These are phyloP conservation scores for Codiaeum variegatum DNA, from an alignment of 441 rosid species.

Conservation along the genomic window DNA sequence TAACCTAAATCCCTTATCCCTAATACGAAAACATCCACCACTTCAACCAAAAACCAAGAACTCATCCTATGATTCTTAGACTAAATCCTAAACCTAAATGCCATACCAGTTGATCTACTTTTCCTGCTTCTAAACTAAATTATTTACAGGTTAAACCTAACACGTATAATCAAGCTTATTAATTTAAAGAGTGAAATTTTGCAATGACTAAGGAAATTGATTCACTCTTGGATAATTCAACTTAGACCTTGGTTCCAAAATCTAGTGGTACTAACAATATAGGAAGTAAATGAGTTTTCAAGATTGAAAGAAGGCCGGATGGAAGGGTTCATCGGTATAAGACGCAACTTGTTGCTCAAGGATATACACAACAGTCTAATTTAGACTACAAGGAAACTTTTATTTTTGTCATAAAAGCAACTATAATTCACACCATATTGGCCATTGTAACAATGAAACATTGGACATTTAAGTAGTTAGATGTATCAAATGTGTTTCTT, in stretches of 20 bases:
- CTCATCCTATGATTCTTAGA: too few relatives aligned
- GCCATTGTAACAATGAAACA: background rate
- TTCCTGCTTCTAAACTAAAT: too few relatives aligned
- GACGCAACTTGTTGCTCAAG: background rate
- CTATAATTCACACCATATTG: background rate
- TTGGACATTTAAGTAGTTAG: background rate
- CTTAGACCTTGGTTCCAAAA: background rate
- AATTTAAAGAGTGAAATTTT: background rate
- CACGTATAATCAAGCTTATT: background rate
- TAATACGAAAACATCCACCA: too few relatives aligned
- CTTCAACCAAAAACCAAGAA: too few relatives aligned
- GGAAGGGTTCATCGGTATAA: background rate
- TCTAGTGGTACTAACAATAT: background rate
- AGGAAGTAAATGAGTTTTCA: background rate
- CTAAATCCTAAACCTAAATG: too few relatives aligned
- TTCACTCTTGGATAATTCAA: background rate
- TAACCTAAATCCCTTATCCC: too few relatives aligned
- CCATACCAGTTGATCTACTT: too few relatives aligned
- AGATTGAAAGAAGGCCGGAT: background rate
- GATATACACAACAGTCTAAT: background rate
- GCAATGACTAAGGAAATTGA: background rate
- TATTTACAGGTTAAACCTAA: background rate
- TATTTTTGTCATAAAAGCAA: background rate
- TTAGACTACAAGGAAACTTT: background rate
- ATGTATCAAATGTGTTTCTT: background rate